Base-by-base conservation (phyloP, 805 yeast species). In the Metschnikowia baotianmanensis region DNA sequence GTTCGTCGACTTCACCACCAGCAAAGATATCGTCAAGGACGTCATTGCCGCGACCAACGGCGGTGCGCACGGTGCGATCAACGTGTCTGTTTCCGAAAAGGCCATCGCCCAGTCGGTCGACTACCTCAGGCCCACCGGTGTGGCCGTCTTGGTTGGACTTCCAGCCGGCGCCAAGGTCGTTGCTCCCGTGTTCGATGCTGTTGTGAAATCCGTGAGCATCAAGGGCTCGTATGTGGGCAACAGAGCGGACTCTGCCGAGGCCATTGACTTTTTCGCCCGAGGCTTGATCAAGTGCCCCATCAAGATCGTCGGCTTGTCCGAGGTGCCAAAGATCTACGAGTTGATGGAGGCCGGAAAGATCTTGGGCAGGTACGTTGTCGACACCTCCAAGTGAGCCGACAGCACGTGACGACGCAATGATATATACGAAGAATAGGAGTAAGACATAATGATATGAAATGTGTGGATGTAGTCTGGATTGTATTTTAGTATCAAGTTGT, bases 1-100 rank as follows among this genome's bases (percentile, higher is more conserved):
- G 43, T 82, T 62, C 60, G 63, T 80, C 50, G 87, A 82, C 61
- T 82, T 80, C 68, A 71, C 69, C 43, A 67, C 62, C 47, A 45
- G 69, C 37, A 76, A 75, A 59, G 80, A 78, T 58, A 61, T 77
- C 31, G 76, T 69, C 31, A 65, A 62, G 43, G 80, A 65, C 35
- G 61, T 69, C 40, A 46, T 50, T 23, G 67, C 62, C 30, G 77
- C 74, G 38, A 78, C 83, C 45, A 58, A 71, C 47, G 82, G 83
- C 57, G 85, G 85, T 55, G 76, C 83, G 36, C 89, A 67, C 47
- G 73, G 69, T 51, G 69, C 56, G 29, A 65, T 67, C 42, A 68
- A 68, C 45, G 73, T 68, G 29, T 81, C 82, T 25, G 80, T 76
- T 22, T 71, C 81, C 31, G 79, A 72, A 54, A 43, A 43, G 34